Base-by-base conservation (phyloP, 164 flowering plant genomes). In the Tetrastigma voinierianum region DNA sequence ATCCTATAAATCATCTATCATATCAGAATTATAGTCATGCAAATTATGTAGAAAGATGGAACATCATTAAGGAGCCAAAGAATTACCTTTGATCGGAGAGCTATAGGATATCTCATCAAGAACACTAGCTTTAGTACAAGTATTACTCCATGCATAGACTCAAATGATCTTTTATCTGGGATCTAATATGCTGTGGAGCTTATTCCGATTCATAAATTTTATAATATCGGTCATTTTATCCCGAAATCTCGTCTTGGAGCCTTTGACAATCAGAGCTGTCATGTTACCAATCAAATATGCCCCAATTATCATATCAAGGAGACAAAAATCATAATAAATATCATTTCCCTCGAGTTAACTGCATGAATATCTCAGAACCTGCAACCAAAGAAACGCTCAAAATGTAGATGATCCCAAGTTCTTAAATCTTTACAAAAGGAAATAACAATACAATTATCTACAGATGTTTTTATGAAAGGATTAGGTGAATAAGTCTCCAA, bases 331-430 rank as follows among this genome's bases (percentile, higher is more conserved):
- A 86, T 86, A 16, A 86, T 59, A 60, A 86, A 86, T 76, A 84
- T 81, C 90, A 86, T 86, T 72, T 86, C 88, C 69, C 87, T 84
- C 61, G 74, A 0, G 58, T 86, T 86, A 46, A 86, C 90, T 14
- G 90, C 90, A 71, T 86, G 90, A 53, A 86, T 79, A 58, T 86
- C 90, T 67, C 90, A 78, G 84, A 86, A 59, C 90, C 90, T 86
- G 83, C 23, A 59, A 56, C 45, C 71, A 15, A 64, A 65, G 49
- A 12, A 25, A 25, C 6, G 40, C 40, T 2, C 6, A 25, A 25
- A 25, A 25, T 4, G 40, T 25, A 25, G 40, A 25, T 7, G 6
- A 25, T 2, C 40, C 40, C 40, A 25, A 25, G 40, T 25, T 25
- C 40, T 25, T 25, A 25, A 25, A 25, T 4, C 40, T 25, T 25